A percentile compares a stretch with the other conserved stretches of the same genome.
These are phyloP conservation scores for Backusella macrospora DNA, from an alignment of 192 early-diverging fungal species.

Conservation along the genomic window DNA sequence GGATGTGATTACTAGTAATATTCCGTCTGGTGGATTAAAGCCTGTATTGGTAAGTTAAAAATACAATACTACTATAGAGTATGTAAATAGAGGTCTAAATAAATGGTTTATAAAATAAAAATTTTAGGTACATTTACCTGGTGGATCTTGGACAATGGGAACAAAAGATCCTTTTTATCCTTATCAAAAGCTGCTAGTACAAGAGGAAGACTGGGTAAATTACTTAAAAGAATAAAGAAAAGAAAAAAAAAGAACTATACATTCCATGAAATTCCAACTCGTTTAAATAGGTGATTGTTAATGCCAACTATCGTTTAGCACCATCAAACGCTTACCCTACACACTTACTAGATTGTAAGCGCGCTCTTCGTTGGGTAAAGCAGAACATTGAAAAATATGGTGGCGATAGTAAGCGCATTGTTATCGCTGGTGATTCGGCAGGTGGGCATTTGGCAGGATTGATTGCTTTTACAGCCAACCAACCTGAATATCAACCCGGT, in stretches of 20 bases:
- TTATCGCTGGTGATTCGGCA: slow-evolving; percentile 47
- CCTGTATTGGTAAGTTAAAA: slow-evolving; percentile 26
- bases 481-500: slow-evolving; percentile 27
- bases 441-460: slow-evolving; percentile 28
- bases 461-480: slow-evolving; percentile 20
- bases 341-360: slow-evolving; percentile 69
- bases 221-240: too few relatives aligned
- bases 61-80: neutral
- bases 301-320: slow-evolving; percentile 40
- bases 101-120: neutral
- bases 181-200: slow-evolving; percentile 17
- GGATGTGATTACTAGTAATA: slow-evolving; percentile 19
- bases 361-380: slow-evolving; percentile 69
- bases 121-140: slow-evolving; percentile 63
- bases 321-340: slow-evolving; percentile 53
- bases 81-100: neutral
- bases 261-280: slow-evolving; percentile 57
- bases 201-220: slow-evolving; percentile 30
- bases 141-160: slow-evolving; percentile 64
- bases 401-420: slow-evolving; percentile 65
- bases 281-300: slow-evolving; percentile 47
- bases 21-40: slow-evolving; percentile 6
- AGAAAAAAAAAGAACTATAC: neutral
- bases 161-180: slow-evolving; percentile 44
- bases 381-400: slow-evolving; percentile 62